phyloP scores from a whole-genome alignment of 2,329 filamentous ascomycete species.

The Cyphellophora europaea region DNA sequence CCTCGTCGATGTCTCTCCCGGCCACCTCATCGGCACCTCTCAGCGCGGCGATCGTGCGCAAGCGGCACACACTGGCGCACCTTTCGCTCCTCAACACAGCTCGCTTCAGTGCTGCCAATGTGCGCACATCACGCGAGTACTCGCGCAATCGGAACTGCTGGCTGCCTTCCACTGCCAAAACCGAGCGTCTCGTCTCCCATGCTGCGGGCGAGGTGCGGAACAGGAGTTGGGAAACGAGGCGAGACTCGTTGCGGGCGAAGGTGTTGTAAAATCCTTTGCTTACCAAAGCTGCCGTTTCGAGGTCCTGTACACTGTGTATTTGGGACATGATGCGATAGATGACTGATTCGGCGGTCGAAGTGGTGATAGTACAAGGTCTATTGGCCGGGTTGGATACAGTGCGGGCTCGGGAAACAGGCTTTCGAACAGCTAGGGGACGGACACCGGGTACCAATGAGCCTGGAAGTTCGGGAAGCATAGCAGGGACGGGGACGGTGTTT shows the following conservation, averaged over 20 bases:
- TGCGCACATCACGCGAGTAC: constrained; percentile 35
- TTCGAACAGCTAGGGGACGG: not conserved
- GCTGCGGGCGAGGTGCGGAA: constrained; percentile 15
- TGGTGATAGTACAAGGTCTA: constrained; percentile 6
- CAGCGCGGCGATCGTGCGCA: constrained; percentile 46
- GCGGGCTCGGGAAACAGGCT: not conserved
- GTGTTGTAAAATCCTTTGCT: constrained; percentile 17
- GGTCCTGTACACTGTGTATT: constrained; percentile 10
- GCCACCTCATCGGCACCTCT: constrained; percentile 35
- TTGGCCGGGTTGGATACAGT: not conserved
- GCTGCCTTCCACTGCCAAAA: constrained; percentile 10
- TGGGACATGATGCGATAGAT: constrained; percentile 16
- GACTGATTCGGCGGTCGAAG: constrained; percentile 13
- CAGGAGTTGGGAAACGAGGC: constrained; percentile 14
- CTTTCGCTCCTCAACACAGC: constrained; percentile 45
- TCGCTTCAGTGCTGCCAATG: constrained; percentile 43
- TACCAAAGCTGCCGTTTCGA: constrained; percentile 15
- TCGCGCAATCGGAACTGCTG: constrained; percentile 14
- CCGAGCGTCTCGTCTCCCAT: constrained; percentile 16
- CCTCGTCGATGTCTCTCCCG: constrained; percentile 47
- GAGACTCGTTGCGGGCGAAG: constrained; percentile 16
- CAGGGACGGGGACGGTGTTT: not conserved
- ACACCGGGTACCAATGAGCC: not conserved
- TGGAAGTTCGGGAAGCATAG: not conserved
- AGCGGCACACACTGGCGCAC: constrained; percentile 47